Evolutionary conservation across 2,329 filamentous ascomycete species (phyloP).

Genomic region (Orbilia oligospora): DNA sequence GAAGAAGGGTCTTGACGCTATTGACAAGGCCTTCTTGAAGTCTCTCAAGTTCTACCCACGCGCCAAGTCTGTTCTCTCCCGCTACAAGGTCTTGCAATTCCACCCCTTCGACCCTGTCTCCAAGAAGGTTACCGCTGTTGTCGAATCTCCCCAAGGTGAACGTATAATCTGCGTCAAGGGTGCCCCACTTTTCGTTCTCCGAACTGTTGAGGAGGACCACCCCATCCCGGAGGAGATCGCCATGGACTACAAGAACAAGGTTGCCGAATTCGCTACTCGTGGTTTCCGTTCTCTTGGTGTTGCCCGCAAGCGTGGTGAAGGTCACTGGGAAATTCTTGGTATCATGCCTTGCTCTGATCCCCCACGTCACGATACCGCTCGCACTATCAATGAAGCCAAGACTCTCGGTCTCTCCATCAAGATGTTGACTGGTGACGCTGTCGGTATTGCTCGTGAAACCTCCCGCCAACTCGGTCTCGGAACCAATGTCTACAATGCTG

Average conservation of each 20-base stretch:
- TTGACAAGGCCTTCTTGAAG: slow-evolving; percentile 95
- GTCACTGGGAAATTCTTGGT: slow-evolving; percentile 89
- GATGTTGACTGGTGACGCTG: slow-evolving; percentile 95
- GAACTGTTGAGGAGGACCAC: slow-evolving; percentile 88
- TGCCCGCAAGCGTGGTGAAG: slow-evolving; percentile 86
- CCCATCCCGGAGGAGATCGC: slow-evolving; percentile 82
- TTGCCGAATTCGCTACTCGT: slow-evolving; percentile 90
- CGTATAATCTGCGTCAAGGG: slow-evolving; percentile 91
- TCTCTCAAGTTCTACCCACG: slow-evolving; percentile 84
- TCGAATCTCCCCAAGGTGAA: slow-evolving; percentile 86
- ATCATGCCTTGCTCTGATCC: slow-evolving; percentile 96
- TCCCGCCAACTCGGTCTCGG: slow-evolving; percentile 91
- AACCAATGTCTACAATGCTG: slow-evolving; percentile 94
- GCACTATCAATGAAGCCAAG: slow-evolving; percentile 92
- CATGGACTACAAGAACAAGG: slow-evolving; percentile 90
- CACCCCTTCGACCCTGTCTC: slow-evolving; percentile 92
- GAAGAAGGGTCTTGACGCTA: slow-evolving; percentile 95
- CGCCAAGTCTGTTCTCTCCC: slow-evolving; percentile 83
- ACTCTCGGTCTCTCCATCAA: slow-evolving; percentile 89
- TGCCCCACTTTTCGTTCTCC: slow-evolving; percentile 87
- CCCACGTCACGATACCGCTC: slow-evolving; percentile 89
- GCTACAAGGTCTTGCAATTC: slow-evolving; percentile 88
- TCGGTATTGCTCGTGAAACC: slow-evolving; percentile 92
- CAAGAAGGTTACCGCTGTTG: slow-evolving; percentile 89
- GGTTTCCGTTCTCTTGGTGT: slow-evolving; percentile 95